Base-by-base conservation (phyloP, 352 stramenopile genomes). In the Phytophthora pluvialis region DNA sequence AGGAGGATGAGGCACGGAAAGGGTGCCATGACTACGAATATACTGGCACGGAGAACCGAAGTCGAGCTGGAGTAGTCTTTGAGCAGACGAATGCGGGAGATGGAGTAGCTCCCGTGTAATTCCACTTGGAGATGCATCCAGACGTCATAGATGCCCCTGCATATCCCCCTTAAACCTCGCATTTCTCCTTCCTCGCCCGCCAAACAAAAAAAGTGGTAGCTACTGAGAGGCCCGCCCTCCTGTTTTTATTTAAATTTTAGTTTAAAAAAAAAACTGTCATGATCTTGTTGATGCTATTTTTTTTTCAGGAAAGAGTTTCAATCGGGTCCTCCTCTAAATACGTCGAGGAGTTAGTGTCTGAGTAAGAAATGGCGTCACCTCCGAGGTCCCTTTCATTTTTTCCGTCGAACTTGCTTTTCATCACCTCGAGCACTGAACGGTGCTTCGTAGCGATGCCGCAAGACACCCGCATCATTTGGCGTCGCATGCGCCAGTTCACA, bases 121-220 rank as follows among this genome's bases (percentile, higher is more conserved):
- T 82, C 67, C 4, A 80, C 64, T 60, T 82, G 74, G 3, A 73
- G 33, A 43, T 67, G 33, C 36, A 76, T 54, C 74, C 71, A 82
- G 28, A 55, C 29, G 10, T 63, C 49, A 21, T 66, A 62, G 25
- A 67, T 28, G 12, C 28, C 9, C 7, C 26, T 26, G 18, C 62
- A 65, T 12, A 42, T 7, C n/a, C 39, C 16, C 25, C 16, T 32
- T 40, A 65, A 6, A 33, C 35, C 21, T 16, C n/a, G 38, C 55
- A 64, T 64, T 13, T 40, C 28, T 39, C 13, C 7, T 4, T 35
- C 28, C 15, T 51, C 15, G 26, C 26, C 26, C n/a, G n/a, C n/a
- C n/a, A n/a, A 3, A 33, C 18, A 9, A 31, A 29, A 12, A 29
- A n/a, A 46, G 13, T 21, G 40, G 29, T 6, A n/a, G 40, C n/a